A percentile compares a stretch with the other conserved stretches of the same genome.
phyloP scores from a whole-genome alignment of 2,329 filamentous ascomycete genomes.

The Talaromyces sp. region DNA sequence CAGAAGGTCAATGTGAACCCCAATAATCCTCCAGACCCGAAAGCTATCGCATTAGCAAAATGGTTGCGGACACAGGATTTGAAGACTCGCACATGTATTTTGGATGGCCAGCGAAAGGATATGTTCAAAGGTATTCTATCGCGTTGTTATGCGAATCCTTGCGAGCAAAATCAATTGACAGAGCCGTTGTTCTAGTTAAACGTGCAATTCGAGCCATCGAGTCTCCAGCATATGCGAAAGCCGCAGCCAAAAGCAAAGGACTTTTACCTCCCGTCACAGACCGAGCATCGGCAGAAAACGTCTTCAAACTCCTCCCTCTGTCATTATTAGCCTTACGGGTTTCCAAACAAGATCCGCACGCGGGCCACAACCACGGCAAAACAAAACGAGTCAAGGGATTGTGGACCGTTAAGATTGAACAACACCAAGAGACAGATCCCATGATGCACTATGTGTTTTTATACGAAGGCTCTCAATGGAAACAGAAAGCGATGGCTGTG shows the following conservation, averaged over 20 bases:
- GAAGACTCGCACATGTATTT: slow-evolving; percentile 84
- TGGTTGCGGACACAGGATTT: slow-evolving; percentile 80
- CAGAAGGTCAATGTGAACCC: slow-evolving; percentile 46
- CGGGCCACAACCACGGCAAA: slow-evolving; percentile 65
- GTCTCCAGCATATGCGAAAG: slow-evolving; percentile 85
- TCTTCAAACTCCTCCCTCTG: slow-evolving; percentile 89
- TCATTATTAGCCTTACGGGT: slow-evolving; percentile 92
- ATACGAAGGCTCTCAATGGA: slow-evolving; percentile 89
- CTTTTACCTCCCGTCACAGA: slow-evolving; percentile 83
- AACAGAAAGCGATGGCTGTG: slow-evolving; percentile 83
- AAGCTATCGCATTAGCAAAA: slow-evolving; percentile 80
- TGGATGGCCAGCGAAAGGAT: slow-evolving; percentile 94
- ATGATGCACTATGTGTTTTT: slow-evolving; percentile 91
- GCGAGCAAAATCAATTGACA: neutral
- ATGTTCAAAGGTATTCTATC: slow-evolving; percentile 79
- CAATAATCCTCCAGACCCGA: slow-evolving; percentile 69
- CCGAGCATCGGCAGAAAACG: slow-evolving; percentile 81
- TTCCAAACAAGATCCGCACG: slow-evolving; percentile 70
- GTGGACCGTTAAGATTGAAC: slow-evolving; percentile 93
- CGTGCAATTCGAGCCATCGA: slow-evolving; percentile 86
- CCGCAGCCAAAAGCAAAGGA: slow-evolving; percentile 75
- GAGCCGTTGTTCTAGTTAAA: slow-evolving; percentile 63
- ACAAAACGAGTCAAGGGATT: slow-evolving; percentile 86
- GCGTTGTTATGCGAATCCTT: neutral
- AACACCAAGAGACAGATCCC: slow-evolving; percentile 71